A percentile compares a stretch with the other conserved stretches of the same genome.
Evolutionary conservation across 1,284 basidiomycete species (phyloP).

Genomic region (Cutaneotrichosporon dermatis): DNA sequence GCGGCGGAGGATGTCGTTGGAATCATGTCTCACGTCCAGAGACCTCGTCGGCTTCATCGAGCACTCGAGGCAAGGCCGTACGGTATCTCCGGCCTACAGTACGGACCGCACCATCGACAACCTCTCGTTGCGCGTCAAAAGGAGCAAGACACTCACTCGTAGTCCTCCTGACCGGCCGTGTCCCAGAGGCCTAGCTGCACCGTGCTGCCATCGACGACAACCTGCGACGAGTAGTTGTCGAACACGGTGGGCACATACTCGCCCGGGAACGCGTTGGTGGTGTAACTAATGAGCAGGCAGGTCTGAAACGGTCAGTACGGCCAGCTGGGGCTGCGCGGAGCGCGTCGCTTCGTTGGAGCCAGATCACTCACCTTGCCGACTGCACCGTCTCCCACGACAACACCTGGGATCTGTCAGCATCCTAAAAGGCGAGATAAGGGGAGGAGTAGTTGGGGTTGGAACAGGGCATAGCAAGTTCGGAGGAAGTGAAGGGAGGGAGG

Average conservation of each 20-base stretch:
- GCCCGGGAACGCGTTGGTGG: slow-evolving; percentile 80
- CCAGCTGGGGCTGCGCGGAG: neutral
- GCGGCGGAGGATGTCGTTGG: neutral
- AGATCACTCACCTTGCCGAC: slow-evolving; percentile 80
- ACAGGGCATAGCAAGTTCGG: no score
- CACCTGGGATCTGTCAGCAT: slow-evolving; percentile 45
- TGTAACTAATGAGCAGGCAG: slow-evolving; percentile 94
- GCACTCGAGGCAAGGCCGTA: no score
- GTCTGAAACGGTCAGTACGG: slow-evolving; percentile 57
- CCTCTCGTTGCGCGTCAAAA: no score
- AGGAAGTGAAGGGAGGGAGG: no score
- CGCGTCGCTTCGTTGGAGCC: neutral
- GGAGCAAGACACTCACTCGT: slow-evolving; percentile 41
- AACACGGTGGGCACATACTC: slow-evolving; percentile 91
- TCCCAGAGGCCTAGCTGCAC: slow-evolving; percentile 97
- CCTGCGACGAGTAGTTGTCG: slow-evolving; percentile 56
- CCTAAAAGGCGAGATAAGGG: neutral
- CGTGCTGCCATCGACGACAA: slow-evolving; percentile 98
- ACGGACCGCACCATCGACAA: no score
- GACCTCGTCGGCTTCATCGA: no score
- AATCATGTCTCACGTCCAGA: no score
- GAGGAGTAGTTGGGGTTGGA: no score
- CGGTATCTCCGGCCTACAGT: neutral
- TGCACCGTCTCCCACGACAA: slow-evolving; percentile 98
- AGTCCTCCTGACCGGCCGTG: slow-evolving; percentile 97